phyloP scores from a whole-genome alignment of 768 basidiomycete species.

The Cantharellus anzutake region DNA sequence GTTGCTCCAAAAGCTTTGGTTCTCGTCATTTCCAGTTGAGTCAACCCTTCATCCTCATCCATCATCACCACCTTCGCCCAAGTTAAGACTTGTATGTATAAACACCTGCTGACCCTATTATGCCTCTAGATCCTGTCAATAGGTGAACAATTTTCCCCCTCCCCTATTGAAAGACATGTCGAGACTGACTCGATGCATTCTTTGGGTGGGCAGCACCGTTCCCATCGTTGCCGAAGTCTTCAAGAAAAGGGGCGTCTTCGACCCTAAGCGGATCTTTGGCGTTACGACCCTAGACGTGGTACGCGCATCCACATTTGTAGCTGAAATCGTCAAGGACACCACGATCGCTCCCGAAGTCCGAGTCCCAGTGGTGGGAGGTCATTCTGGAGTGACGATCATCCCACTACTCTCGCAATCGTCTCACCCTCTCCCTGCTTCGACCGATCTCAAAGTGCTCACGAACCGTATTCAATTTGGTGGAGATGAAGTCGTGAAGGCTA shows the following conservation, averaged over 20 bases:
- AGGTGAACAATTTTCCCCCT: background rate
- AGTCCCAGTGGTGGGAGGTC: constrained; percentile 88
- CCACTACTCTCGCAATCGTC: constrained; percentile 85
- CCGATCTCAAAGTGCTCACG: constrained; percentile 38
- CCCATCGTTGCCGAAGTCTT: constrained; percentile 91
- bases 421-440: constrained; percentile 46
- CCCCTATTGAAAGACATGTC: background rate
- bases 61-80: too few species aligned
- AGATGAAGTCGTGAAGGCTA: constrained; percentile 96
- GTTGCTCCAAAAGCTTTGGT: constrained; percentile 77
- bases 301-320: constrained; percentile 90
- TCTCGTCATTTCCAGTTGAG: constrained; percentile 69
- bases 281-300: constrained; percentile 97
- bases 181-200: background rate
- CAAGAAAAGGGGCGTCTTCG: constrained; percentile 80
- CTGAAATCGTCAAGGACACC: constrained; percentile 52
- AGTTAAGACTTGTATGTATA: background rate
- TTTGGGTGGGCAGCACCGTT: constrained; percentile 33
- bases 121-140: constrained; percentile 49
- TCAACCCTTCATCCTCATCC: background rate
- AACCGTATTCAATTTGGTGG: constrained; percentile 90
- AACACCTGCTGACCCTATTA: background rate
- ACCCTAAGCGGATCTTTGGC: constrained; percentile 93
- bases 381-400: constrained; percentile 87
- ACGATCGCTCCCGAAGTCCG: constrained; percentile 39